Percentiles rank a stretch among this genome's conserved stretches.
Evolutionary conservation across 495 filamentous ascomycete genomes (phyloP).

Genomic region (Melanomma pulvis-pyrius): DNA sequence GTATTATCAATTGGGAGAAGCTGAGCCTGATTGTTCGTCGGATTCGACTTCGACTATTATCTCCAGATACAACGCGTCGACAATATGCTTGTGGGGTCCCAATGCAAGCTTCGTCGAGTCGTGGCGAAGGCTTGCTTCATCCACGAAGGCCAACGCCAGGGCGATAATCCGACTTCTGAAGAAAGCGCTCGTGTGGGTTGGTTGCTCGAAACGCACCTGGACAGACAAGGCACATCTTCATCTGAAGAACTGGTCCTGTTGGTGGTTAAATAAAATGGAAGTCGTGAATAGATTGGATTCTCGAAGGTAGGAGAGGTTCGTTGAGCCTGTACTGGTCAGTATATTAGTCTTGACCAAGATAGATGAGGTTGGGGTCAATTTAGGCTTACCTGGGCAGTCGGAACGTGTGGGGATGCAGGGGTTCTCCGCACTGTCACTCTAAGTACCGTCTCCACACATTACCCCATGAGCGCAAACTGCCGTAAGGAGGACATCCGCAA

Average conservation of each 20-base stretch:
- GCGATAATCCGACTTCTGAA: neutral
- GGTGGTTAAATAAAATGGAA: neutral
- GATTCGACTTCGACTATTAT: too few relatives aligned
- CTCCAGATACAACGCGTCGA: too few relatives aligned
- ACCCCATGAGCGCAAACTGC: neutral
- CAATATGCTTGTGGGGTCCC: neutral
- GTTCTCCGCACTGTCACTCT: slow-evolving; percentile 20
- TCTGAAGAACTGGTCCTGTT: neutral
- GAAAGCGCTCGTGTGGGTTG: neutral
- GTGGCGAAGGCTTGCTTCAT: neutral
- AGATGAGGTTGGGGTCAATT: slow-evolving; percentile 19
- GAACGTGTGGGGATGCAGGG: slow-evolving; percentile 9
- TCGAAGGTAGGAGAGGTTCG: neutral
- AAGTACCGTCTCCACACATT: neutral
- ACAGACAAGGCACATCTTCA: neutral
- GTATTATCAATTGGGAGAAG: too few relatives aligned
- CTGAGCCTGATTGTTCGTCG: too few relatives aligned
- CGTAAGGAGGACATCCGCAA: neutral
- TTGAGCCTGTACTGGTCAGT: neutral
- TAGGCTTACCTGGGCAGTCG: slow-evolving; percentile 16
- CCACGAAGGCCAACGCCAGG: neutral
- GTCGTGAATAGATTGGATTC: neutral
- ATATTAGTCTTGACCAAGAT: neutral
- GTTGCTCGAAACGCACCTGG: neutral
- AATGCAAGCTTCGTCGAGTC: neutral